These are phyloP conservation scores for Apium graveolens DNA, from an alignment of 129 eudicot genomes.

Conservation along the genomic window DNA sequence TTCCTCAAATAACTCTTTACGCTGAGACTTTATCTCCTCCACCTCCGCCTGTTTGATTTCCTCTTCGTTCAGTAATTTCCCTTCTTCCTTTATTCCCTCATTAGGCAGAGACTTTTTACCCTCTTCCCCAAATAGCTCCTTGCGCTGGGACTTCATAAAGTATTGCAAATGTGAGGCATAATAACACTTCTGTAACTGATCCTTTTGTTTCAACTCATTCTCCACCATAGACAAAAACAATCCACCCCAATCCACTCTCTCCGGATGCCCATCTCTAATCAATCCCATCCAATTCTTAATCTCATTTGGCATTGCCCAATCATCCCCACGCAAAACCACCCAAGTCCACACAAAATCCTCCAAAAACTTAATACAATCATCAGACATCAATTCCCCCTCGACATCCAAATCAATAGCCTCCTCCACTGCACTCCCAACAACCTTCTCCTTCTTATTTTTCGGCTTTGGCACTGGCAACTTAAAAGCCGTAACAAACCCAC, in stretches of 20 bases:
- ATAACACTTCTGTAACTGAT: conserved; percentile 43
- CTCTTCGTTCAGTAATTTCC: neutral
- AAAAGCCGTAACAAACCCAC: conserved; percentile 53
- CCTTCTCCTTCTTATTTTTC: conserved; percentile 32
- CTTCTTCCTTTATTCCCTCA: neutral
- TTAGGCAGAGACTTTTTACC: neutral
- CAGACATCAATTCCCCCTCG: conserved; percentile 32
- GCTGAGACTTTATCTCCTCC: neutral
- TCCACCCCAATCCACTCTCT: conserved; percentile 75
- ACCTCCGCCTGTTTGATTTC: neutral
- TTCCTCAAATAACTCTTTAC: neutral
- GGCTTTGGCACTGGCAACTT: conserved; percentile 46
- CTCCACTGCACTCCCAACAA: conserved; percentile 19
- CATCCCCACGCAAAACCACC: conserved; percentile 67
- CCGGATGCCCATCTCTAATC: conserved; percentile 70
- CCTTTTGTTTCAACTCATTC: conserved; percentile 59
- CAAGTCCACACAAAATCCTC: conserved; percentile 54
- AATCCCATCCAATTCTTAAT: conserved; percentile 39
- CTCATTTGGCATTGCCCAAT: conserved; percentile 53
- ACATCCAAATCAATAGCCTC: conserved; percentile 24
- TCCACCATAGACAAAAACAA: conserved; percentile 81
- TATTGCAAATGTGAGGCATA: conserved; percentile 85
- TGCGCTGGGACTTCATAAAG: conserved; percentile 44
- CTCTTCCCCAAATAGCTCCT: conserved; percentile 17
- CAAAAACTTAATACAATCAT: conserved; percentile 40